Evolutionary conservation across 148 eudicot species (phyloP).

Genomic region (Vaccinium vitisidaea): DNA sequence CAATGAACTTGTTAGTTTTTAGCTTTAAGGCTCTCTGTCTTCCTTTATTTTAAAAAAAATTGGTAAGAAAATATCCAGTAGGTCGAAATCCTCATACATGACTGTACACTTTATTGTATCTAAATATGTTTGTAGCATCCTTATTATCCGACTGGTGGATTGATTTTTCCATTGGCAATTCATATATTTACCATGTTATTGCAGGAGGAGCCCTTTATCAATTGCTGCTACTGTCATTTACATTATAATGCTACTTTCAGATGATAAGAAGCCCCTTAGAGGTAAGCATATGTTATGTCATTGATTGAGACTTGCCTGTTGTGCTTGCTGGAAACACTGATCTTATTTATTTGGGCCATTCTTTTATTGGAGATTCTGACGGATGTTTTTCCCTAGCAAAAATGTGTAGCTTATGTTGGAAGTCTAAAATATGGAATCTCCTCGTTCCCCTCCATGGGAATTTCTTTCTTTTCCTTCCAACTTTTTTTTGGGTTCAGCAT

Average conservation of each 20-base stretch:
- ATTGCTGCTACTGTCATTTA: conserved; percentile 91
- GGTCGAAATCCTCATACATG: not conserved
- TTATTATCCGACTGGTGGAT: not conserved
- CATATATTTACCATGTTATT: not conserved
- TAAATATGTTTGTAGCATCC: not conserved
- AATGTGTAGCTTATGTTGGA: no score
- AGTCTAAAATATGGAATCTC: no score
- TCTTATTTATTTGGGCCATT: no score
- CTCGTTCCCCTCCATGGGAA: no score
- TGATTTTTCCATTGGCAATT: not conserved
- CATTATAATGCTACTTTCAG: conserved; percentile 74
- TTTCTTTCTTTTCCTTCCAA: no score
- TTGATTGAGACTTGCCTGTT: not conserved
- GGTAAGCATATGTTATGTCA: conserved; percentile 32
- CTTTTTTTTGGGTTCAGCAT: no score
- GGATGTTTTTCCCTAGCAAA: no score
- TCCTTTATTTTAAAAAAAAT: not conserved
- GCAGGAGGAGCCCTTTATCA: conserved; percentile 87
- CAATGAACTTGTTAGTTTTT: not conserved
- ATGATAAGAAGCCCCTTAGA: conserved; percentile 79
- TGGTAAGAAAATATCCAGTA: not conserved
- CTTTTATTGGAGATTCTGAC: no score
- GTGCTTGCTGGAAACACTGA: no score
- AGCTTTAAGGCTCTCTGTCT: not conserved
- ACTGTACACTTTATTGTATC: not conserved